Percentiles rank a stretch among this genome's conserved stretches.
phyloP scores from a whole-genome alignment of 164 flowering plant species.

The Vitis riparia region DNA sequence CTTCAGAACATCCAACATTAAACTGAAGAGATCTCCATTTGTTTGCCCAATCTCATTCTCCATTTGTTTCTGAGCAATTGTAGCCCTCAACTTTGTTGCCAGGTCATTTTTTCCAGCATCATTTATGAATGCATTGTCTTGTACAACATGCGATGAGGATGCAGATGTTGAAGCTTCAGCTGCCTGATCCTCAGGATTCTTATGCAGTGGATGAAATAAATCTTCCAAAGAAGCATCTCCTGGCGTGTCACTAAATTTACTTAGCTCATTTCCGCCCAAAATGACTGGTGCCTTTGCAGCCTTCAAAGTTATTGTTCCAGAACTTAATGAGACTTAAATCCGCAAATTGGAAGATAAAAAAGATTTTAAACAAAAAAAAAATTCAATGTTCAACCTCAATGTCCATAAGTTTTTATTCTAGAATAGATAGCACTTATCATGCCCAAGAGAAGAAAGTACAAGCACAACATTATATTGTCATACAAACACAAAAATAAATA shows the following conservation, averaged over 20 bases:
- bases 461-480: too few relatives aligned
- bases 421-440: too few relatives aligned
- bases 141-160: slow-evolving; percentile 52
- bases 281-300: slow-evolving; percentile 44
- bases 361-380: neutral
- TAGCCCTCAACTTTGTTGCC: slow-evolving; percentile 80
- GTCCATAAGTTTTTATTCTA: too few relatives aligned
- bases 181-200: slow-evolving; percentile 42
- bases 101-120: slow-evolving; percentile 77
- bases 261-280: slow-evolving; percentile 61
- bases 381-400: too few relatives aligned
- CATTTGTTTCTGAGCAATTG: slow-evolving; percentile 84
- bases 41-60: slow-evolving; percentile 75
- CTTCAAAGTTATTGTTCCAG: slow-evolving; percentile 31
- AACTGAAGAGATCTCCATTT: slow-evolving; percentile 70
- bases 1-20: slow-evolving; percentile 80
- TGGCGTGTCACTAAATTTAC: slow-evolving; percentile 93
- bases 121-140: slow-evolving; percentile 28
- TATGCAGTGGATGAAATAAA: slow-evolving; percentile 81
- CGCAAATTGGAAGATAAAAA: neutral
- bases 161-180: slow-evolving; percentile 81
- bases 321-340: neutral
- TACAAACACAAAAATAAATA: too few relatives aligned
- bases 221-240: slow-evolving; percentile 97
- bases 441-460: too few relatives aligned